Evolutionary conservation across 2,329 filamentous ascomycete species (phyloP), one percentile per base, ranked within the genome.

Genomic region (Uncinocarpus reesii): DNA sequence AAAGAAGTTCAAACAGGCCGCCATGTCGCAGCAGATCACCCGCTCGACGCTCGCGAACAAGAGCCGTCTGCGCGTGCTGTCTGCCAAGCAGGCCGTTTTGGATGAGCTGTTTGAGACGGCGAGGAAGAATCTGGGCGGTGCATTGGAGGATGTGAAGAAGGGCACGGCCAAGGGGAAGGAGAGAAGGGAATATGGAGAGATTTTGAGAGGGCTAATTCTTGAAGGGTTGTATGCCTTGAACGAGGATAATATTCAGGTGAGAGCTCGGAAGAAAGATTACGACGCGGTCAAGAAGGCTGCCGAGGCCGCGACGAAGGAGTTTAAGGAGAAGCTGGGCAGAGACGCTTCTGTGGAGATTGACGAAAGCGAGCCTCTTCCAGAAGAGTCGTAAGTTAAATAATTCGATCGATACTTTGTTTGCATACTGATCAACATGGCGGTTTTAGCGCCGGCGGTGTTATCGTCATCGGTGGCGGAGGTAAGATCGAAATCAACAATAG

Each of bases 401-500:
- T 44, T 51, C 13, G 18, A 31, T 32, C 10, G 15, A 23, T 42
- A 6, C 1, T 40, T 36, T 23, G 26, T 48, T 40, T 5, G 21
- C 32, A 16, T 31, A 45, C n/a, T 43, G 31, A 36, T 20, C 29
- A 40, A 52, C 44, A 21, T 31, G 16, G 7, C 46, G n/a, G 4
- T 24, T 43, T 53, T 57, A 96, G 92, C 61, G 77, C 88, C 52
- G 92, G 92, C 52, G 92, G 92, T 60, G 76, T 94, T 50, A 66
- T 78, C 50, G 80, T 98, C 56, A 70, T 94, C 48, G 87, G 89
- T 55, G 83, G 84, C 57, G 76, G 76, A 56, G 92, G 92, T 65
- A 95, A 90, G 77, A 96, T 98, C 65, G 88, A 95, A 61, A 90
- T 98, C 68, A 89, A 95, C 78, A 96, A 98, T 75, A 96, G 92